Conservation (phyloP, 2,329 filamentous ascomycete genomes). For the Alternaria infectoria region DNA sequence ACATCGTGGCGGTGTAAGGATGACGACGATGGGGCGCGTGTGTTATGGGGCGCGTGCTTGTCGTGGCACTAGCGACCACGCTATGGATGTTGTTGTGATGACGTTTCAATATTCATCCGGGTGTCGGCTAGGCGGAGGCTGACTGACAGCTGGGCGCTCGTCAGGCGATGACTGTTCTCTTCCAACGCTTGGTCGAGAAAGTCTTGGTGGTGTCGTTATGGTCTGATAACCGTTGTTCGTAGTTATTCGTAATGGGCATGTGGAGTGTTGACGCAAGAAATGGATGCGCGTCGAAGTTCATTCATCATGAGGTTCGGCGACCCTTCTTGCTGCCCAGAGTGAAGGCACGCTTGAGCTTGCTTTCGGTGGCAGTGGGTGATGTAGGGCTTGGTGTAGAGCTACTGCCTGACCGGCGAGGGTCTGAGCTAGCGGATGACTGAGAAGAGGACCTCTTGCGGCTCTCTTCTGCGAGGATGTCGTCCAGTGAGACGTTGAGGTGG, state of each 20-base stretch:
- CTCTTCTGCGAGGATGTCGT: slow-evolving; percentile 49
- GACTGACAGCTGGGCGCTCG: not conserved
- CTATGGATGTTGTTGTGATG: slow-evolving; percentile 5
- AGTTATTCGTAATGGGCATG: not conserved
- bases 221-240: slow-evolving; percentile 1
- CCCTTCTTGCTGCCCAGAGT: slow-evolving; percentile 44
- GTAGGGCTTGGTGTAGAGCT: slow-evolving; percentile 30
- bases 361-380: slow-evolving; percentile 32
- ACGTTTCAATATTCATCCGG: slow-evolving; percentile 1
- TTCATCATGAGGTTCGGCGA: slow-evolving; percentile 20
- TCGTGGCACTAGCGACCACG: not conserved
- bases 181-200: slow-evolving; percentile 42
- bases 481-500: slow-evolving; percentile 48
- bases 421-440: slow-evolving; percentile 38
- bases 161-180: slow-evolving; percentile 21
- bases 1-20: not conserved
- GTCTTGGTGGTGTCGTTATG: slow-evolving; percentile 4
- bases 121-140: not conserved
- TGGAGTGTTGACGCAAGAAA: not conserved
- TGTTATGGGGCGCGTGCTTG: not conserved
- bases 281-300: not conserved
- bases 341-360: slow-evolving; percentile 37
- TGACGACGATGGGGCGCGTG: not conserved
- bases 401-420: slow-evolving; percentile 31
- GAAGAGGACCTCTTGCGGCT: slow-evolving; percentile 43